Percentiles rank a stretch among this genome's conserved stretches.
Evolutionary conservation across 1,284 basidiomycete species (phyloP).

Genomic region (Ustilago hordei): DNA sequence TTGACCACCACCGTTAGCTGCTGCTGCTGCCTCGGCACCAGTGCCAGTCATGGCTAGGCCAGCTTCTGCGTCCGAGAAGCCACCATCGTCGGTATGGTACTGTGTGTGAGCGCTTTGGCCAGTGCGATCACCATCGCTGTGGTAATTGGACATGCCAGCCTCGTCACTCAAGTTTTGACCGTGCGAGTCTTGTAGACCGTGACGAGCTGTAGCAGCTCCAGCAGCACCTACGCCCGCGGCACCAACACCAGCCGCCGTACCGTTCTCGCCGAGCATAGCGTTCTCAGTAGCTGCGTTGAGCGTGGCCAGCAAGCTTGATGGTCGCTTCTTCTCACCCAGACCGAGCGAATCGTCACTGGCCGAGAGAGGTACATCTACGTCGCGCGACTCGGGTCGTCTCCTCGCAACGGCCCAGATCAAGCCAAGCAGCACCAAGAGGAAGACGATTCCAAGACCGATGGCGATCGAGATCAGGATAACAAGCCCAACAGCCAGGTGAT

Average conservation of each 20-base stretch:
- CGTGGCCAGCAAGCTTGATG: constrained; percentile 62
- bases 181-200: constrained; percentile 72
- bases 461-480: constrained; percentile 98
- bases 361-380: constrained; percentile 48
- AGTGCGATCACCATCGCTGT: constrained; percentile 50
- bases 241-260: constrained; percentile 75
- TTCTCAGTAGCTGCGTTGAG: constrained; percentile 76
- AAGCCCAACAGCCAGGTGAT: constrained; percentile 80
- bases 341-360: constrained; percentile 57
- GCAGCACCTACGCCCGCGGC: constrained; percentile 25
- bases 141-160: constrained; percentile 70
- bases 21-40: constrained; percentile 74
- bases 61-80: constrained; percentile 36
- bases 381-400: constrained; percentile 69
- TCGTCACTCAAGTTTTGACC: constrained; percentile 54
- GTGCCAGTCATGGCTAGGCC: constrained; percentile 18
- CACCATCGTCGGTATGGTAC: constrained; percentile 69
- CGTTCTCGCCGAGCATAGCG: constrained; percentile 86
- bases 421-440: constrained; percentile 86
- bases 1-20: constrained; percentile 33
- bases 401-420: constrained; percentile 89
- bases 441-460: constrained; percentile 92
- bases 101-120: constrained; percentile 42
- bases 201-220: constrained; percentile 38
- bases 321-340: constrained; percentile 57